Percentiles rank a stretch among this genome's conserved stretches.
Evolutionary conservation across 176 grass and related monocot species (phyloP).

Genomic region (Musa beccarii): DNA sequence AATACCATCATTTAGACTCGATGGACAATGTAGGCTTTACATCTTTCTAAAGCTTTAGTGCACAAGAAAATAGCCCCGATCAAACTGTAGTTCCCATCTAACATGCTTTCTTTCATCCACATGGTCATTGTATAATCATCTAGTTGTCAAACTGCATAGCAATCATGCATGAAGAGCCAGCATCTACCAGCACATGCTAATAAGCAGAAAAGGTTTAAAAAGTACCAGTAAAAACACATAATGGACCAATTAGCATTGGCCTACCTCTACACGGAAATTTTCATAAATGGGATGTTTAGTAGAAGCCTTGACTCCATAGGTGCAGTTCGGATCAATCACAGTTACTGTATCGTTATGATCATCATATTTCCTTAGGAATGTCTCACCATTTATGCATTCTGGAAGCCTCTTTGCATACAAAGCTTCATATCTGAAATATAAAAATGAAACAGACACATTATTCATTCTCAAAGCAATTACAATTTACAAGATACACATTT

Average conservation of each 20-base stretch:
- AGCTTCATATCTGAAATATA: constrained; percentile 65
- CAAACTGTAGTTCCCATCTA: not conserved
- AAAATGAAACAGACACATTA: constrained; percentile 5
- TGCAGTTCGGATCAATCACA: constrained; percentile 57
- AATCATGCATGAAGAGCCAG: not conserved
- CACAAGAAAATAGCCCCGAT: not conserved
- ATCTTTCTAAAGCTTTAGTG: not conserved
- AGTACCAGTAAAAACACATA: not conserved
- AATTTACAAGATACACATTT: not conserved
- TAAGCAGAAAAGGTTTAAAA: not conserved
- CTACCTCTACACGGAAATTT: constrained; percentile 84
- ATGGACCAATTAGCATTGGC: not conserved
- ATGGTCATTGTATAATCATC: not conserved
- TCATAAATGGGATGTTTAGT: constrained; percentile 94
- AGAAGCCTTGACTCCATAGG: constrained; percentile 69
- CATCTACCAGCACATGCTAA: not conserved
- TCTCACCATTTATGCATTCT: constrained; percentile 51
- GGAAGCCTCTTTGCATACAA: constrained; percentile 72
- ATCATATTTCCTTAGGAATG: constrained; percentile 60
- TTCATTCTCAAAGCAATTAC: not conserved
- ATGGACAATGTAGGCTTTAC: not conserved
- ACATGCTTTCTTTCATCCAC: not conserved
- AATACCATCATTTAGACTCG: not conserved
- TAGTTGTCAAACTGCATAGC: not conserved
- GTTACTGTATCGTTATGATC: constrained; percentile 81